Percentiles rank a stretch among this genome's conserved stretches.
Evolutionary conservation across 192 early-diverging fungal species (phyloP).

Genomic region (Podila verticillata): DNA sequence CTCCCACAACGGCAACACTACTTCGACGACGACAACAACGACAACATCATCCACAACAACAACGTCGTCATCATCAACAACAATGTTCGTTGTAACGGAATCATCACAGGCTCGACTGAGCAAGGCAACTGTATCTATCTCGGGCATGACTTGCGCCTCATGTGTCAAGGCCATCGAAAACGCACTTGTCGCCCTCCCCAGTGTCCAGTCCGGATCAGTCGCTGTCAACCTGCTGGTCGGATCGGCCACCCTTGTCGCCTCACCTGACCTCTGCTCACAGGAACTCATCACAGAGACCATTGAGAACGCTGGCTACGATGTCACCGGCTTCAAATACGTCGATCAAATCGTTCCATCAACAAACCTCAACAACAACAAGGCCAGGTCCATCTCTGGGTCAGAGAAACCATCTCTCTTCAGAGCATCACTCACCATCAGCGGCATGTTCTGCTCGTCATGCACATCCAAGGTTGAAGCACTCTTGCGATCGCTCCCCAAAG

Average conservation of each 20-base stretch:
- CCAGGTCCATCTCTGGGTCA: not conserved
- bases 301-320: conserved; percentile 82
- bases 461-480: conserved; percentile 48
- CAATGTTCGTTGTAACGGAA: conserved; percentile 21
- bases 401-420: not conserved
- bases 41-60: not conserved
- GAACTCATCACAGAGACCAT: conserved; percentile 66
- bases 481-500: conserved; percentile 34
- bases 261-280: conserved; percentile 26
- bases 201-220: conserved; percentile 64
- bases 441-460: conserved; percentile 56
- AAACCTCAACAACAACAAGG: conserved; percentile 2
- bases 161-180: conserved; percentile 80
- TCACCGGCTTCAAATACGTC: conserved; percentile 51
- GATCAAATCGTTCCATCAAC: conserved; percentile 1
- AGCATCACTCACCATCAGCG: conserved; percentile 46
- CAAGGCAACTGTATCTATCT: conserved; percentile 64
- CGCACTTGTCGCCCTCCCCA: conserved; percentile 56
- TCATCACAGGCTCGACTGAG: not conserved
- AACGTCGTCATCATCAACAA: not conserved
- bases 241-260: conserved; percentile 62
- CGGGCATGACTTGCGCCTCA: conserved; percentile 89
- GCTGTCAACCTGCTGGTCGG: conserved; percentile 75
- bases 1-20: not conserved
- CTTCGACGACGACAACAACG: not conserved